These are phyloP conservation scores for Curvularia sp. DNA, from an alignment of 2,329 filamentous ascomycete genomes.

Conservation along the genomic window DNA sequence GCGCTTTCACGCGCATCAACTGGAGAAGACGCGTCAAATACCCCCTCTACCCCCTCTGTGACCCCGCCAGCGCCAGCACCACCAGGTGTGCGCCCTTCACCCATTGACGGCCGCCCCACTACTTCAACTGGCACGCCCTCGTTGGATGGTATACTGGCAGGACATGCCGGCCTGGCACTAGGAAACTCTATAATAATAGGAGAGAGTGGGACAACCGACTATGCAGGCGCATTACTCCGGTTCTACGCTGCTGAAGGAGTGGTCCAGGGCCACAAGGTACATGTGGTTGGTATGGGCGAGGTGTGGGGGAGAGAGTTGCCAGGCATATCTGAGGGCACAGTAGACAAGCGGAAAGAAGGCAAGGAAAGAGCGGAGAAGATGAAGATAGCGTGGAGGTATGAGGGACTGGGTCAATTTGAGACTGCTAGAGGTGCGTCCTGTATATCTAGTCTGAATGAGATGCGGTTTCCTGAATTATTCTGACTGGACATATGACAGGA, in stretches of 20 bases:
- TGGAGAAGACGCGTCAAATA: slow-evolving; percentile 25
- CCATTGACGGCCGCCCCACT: slow-evolving; percentile 83
- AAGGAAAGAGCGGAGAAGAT: slow-evolving; percentile 67
- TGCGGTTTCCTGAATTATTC: slow-evolving; percentile 15
- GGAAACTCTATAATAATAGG: slow-evolving; percentile 82
- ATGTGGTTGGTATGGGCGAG: slow-evolving; percentile 81
- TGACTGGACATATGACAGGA: slow-evolving; percentile 28
- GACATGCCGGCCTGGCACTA: slow-evolving; percentile 82
- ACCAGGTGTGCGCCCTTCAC: slow-evolving; percentile 77
- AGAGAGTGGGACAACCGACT: slow-evolving; percentile 93
- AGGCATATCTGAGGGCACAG: slow-evolving; percentile 64
- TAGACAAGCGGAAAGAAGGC: slow-evolving; percentile 35
- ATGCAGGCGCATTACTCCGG: slow-evolving; percentile 79
- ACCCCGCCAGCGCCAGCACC: slow-evolving; percentile 23
- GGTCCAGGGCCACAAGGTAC: slow-evolving; percentile 86
- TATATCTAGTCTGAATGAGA: slow-evolving; percentile 32
- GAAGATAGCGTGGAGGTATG: slow-evolving; percentile 99
- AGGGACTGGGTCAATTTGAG: slow-evolving; percentile 76
- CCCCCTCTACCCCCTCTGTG: slow-evolving; percentile 20
- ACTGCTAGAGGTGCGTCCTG: slow-evolving; percentile 66
- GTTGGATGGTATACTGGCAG: slow-evolving; percentile 82
- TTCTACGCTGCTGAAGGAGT: slow-evolving; percentile 95
- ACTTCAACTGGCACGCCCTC: slow-evolving; percentile 91
- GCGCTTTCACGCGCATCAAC: slow-evolving; percentile 56
- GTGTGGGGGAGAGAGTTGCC: slow-evolving; percentile 85